phyloP scores from a whole-genome alignment of 2,329 filamentous ascomycete genomes.

The Pestalotiopsis sp. region DNA sequence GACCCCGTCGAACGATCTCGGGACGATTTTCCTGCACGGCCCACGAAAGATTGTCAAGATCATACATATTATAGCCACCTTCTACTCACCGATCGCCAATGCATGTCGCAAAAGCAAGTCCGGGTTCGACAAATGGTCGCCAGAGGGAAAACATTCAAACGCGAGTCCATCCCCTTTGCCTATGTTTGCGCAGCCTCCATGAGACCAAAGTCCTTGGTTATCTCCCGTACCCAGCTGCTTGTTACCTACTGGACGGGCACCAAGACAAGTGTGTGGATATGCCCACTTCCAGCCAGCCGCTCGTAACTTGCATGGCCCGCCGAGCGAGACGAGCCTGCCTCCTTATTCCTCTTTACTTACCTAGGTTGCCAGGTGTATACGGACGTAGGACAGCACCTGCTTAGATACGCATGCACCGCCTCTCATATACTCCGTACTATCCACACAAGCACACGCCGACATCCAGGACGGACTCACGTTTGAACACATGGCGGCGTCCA shows the following conservation, averaged over 20 bases:
- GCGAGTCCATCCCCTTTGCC: background rate
- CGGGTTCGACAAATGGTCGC: background rate
- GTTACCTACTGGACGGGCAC: background rate
- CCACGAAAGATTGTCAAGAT: slow-evolving; percentile 1
- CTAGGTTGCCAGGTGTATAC: background rate
- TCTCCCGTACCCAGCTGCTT: background rate
- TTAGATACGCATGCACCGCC: background rate
- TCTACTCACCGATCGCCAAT: background rate
- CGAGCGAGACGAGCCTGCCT: background rate
- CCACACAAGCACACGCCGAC: background rate
- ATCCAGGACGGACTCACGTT: background rate
- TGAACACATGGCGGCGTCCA: background rate
- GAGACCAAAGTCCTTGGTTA: background rate
- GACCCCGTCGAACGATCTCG: slow-evolving; percentile 7
- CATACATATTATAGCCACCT: background rate
- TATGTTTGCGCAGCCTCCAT: background rate
- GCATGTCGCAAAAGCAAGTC: background rate
- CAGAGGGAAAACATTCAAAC: background rate
- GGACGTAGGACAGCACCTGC: background rate
- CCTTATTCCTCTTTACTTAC: background rate
- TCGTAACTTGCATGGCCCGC: background rate
- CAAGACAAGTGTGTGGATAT: background rate
- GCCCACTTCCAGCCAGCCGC: slow-evolving; percentile 5
- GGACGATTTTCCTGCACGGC: slow-evolving; percentile 5
- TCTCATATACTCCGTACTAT: background rate